A percentile compares a stretch with the other conserved stretches of the same genome.
phyloP scores from a whole-genome alignment of 768 basidiomycete genomes.

The Naganishia onofrii region DNA sequence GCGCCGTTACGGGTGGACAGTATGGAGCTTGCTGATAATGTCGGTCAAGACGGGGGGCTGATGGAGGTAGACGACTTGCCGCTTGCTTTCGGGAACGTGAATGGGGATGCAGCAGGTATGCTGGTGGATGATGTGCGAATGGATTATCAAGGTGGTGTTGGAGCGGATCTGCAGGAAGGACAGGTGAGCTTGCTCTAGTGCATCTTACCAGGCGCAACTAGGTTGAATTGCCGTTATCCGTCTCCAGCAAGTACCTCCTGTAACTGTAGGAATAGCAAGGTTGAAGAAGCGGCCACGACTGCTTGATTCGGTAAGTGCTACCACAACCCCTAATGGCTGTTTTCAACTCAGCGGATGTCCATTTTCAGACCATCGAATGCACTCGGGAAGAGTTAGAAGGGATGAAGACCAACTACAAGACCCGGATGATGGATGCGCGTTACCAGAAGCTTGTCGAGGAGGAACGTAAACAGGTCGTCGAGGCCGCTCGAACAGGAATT shows the following conservation, averaged over 20 bases:
- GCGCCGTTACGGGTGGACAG: background rate
- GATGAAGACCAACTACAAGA: slow-evolving; percentile 22
- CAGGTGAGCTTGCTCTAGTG: background rate
- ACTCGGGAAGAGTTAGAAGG: slow-evolving; percentile 2
- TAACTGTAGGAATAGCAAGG: background rate
- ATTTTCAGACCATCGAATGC: slow-evolving; percentile 3
- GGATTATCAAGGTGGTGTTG: background rate
- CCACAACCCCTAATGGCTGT: background rate
- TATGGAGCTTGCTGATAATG: background rate
- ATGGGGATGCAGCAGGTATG: background rate
- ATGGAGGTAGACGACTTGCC: slow-evolving; percentile 4
- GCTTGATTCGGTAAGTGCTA: background rate
- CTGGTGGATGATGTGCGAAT: background rate
- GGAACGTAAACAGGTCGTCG: slow-evolving; percentile 3
- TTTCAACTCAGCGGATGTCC: too few species aligned
- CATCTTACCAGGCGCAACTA: background rate
- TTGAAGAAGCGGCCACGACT: slow-evolving; percentile 3
- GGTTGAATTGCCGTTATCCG: background rate
- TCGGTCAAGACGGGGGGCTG: background rate
- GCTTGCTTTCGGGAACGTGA: background rate
- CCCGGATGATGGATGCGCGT: background rate
- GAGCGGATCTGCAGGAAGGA: background rate
- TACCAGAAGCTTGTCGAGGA: slow-evolving; percentile 7
- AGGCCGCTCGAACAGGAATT: slow-evolving; percentile 4
- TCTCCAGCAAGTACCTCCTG: too few species aligned